Percentiles rank a stretch among this genome's conserved stretches.
phyloP scores from a whole-genome alignment of 805 yeast species.

The Cyberlindnera maclurae region DNA sequence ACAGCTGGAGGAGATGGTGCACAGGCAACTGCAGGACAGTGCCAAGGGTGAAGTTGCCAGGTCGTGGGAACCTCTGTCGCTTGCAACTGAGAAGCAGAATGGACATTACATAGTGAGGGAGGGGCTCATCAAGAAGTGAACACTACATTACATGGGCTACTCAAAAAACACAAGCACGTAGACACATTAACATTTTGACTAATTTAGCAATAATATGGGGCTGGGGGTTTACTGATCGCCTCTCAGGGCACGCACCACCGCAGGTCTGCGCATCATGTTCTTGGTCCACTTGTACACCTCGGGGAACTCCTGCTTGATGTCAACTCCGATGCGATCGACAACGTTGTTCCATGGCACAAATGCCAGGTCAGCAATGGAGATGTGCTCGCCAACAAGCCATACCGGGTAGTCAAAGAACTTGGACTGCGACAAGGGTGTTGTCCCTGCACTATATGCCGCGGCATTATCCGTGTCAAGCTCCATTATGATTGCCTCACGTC shows the following conservation, averaged over 20 bases:
- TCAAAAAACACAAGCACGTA: no score
- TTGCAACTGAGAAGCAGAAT: conserved; percentile 28
- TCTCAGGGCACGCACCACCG: conserved; percentile 78
- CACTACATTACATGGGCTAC: no score
- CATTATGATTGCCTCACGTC: conserved; percentile 84
- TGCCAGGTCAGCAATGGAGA: conserved; percentile 82
- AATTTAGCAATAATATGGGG: no score
- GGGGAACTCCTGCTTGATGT: conserved; percentile 80
- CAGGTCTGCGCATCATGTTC: conserved; percentile 92
- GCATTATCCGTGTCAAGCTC: conserved; percentile 84
- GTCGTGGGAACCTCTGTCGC: conserved; percentile 35
- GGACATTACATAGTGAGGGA: conserved; percentile 39
- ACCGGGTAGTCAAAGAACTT: conserved; percentile 89
- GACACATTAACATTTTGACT: no score
- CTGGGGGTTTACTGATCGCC: conserved; percentile 56
- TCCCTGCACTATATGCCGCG: conserved; percentile 80
- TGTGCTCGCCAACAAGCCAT: conserved; percentile 85
- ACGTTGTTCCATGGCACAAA: conserved; percentile 98
- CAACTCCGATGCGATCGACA: conserved; percentile 86
- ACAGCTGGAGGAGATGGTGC: conserved; percentile 24
- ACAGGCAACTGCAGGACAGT: conserved; percentile 17
- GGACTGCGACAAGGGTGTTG: conserved; percentile 78
- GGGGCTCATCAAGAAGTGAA: conserved; percentile 33
- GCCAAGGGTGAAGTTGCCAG: conserved; percentile 35
- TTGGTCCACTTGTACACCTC: conserved; percentile 96